Base-by-base conservation (phyloP, 2,329 filamentous ascomycete species). In the Ophiostoma sp. region DNA sequence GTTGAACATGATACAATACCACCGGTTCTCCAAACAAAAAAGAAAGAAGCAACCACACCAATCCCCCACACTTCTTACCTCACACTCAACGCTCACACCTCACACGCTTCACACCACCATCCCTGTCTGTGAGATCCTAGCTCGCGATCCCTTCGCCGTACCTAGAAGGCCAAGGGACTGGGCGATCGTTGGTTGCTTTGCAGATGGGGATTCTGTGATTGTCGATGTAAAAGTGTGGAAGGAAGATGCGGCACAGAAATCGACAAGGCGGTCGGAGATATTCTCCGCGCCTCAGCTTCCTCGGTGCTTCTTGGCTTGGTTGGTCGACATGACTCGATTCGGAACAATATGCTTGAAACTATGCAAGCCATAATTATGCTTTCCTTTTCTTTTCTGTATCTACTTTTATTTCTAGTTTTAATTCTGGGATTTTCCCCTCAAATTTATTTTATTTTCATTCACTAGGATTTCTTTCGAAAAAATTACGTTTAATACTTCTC, bases 171-270 rank as follows among this genome's bases (percentile, higher is more conserved):
- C 33, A 28, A 45, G 11, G 4, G 4, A 64, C 36, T 42, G 36
- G 61, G 61, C 61, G 61, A 66, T 66, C 36, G 61, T 36, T 25
- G 61, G 61, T 45, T 45, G 61, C 61, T 25, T 36, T 66, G 36
- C 39, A 45, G 61, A 66, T 64, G 59, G 59, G 36, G 59, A 15
- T 8, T 25, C 12, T 25, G 9, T 12, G 6, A n/a, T 50, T 22
- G n/a, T 48, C 42, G 15, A 48, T 48, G 42, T 42, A 12, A 12
- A 42, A 11, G n/a, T n/a, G n/a, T n/a, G n/a, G n/a, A n/a, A n/a
- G n/a, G 33, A 36, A 36, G 33, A 36, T 4, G 33, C 33, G 33
- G 33, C 33, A 36, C 33, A 36, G 8, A 36, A 36, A 8, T 36
- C 48, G 48, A 17, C 45, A 55, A 55, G 50, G 4, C n/a, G 50